phyloP scores from a whole-genome alignment of 2,329 filamentous ascomycete genomes.

The Aspergillus neoniger region DNA sequence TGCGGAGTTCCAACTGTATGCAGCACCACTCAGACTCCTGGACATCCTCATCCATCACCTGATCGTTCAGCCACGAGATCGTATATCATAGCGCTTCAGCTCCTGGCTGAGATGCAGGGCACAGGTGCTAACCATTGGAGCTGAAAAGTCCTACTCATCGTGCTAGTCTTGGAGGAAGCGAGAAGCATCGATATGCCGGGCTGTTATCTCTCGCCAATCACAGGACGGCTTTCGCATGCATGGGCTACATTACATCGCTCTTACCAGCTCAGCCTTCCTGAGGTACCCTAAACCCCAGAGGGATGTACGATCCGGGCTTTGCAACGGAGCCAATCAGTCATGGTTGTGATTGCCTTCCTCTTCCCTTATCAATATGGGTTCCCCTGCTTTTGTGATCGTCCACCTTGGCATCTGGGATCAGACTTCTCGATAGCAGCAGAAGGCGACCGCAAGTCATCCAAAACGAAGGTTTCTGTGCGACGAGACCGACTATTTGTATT shows the following conservation, averaged over 20 bases:
- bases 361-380: not conserved
- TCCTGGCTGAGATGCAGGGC: not conserved
- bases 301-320: slow-evolving; percentile 5
- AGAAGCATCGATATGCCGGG: not conserved
- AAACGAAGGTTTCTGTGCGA: not conserved
- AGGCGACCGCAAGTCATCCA: not conserved
- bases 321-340: not conserved
- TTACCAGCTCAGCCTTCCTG: not conserved
- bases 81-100: not conserved
- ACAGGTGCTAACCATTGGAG: not conserved
- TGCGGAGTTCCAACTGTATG: not conserved
- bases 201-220: slow-evolving; percentile 13
- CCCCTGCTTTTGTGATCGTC: not conserved
- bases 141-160: not conserved
- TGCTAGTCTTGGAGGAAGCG: not conserved
- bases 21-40: not conserved
- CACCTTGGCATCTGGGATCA: not conserved
- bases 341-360: not conserved
- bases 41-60: not conserved
- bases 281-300: slow-evolving; percentile 4
- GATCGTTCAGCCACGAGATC: not conserved
- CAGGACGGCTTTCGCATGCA: not conserved
- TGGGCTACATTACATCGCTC: not conserved
- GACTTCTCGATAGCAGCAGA: not conserved
- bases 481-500: not conserved